Base-by-base conservation (phyloP, 176 grass and related monocot species). In the Juncus effusus region DNA sequence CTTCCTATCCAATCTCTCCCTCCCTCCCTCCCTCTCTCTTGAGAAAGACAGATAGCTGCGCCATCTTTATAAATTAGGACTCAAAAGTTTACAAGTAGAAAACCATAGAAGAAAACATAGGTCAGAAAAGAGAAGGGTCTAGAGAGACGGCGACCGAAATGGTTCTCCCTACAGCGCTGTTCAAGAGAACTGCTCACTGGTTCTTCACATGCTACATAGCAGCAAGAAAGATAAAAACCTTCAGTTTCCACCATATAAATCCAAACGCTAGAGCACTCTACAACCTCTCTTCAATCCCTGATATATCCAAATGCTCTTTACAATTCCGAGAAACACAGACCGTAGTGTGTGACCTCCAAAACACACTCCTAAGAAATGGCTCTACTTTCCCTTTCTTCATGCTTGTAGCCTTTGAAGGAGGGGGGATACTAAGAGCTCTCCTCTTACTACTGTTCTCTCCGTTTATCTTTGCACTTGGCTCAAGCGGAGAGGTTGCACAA, bases 301-400 rank as follows among this genome's bases (percentile, higher is more conserved):
- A 60, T 12, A 42, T 59, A 36, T 76, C 71, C 3, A 71, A 64
- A 40, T 76, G 59, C 58, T 38, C 70, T 57, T 69, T 60, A 36
- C 16, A 64, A 61, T 64, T 36, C 10, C 65, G 45, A 15, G 55
- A 59, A 16, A 67, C 40, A 10, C 40, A 64, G 56, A 65, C 72
- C n/a, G 19, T 89, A 6, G 75, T 86, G 16, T 97, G 52, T 35
- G 83, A 86, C 77, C 57, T 97, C 56, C 67, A 92, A 51, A 87
- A 74, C 40, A 64, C 78, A 19, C 72, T 97, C 19, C 80, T 97
- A 9, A 67, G 83, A 42, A 64, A 85, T 12, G 39, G 44, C 0
- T 60, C 72, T 36, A 55, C 78, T 12, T 97, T 97, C 65, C 88
- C 94, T 54, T 97, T 79, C 94, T 97, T 97, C 88, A 97, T 97